phyloP scores from a whole-genome alignment of 495 filamentous ascomycete genomes.

The Hyphodiscus hymeniophilus region DNA sequence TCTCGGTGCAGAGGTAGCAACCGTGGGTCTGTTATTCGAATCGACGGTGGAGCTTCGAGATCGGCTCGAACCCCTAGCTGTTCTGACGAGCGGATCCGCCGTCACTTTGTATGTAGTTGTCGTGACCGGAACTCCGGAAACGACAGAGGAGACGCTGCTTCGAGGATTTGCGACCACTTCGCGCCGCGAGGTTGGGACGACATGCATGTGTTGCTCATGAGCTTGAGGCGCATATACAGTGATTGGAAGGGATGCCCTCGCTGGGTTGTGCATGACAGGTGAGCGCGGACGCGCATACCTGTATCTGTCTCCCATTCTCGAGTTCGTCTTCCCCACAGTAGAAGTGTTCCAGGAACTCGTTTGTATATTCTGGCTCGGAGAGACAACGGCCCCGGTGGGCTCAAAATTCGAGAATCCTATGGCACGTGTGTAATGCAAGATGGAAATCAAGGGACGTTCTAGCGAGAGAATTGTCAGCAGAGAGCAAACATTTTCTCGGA shows the following conservation, averaged over 20 bases:
- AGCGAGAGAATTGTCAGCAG: not conserved
- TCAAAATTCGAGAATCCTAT: not conserved
- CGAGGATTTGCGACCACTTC: conserved; percentile 15
- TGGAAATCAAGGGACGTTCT: too few relatives aligned
- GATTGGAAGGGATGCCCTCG: conserved; percentile 20
- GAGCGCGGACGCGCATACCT: conserved; percentile 17
- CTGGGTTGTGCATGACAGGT: conserved; percentile 12
- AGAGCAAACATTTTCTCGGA: not conserved
- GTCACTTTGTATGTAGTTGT: conserved; percentile 42
- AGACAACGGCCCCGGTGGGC: not conserved
- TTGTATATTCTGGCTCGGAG: not conserved
- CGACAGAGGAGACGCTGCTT: conserved; percentile 11
- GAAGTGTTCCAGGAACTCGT: too few relatives aligned
- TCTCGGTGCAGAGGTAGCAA: conserved; percentile 33
- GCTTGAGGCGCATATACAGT: conserved; percentile 1
- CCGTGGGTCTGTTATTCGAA: conserved; percentile 15
- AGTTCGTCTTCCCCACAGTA: not conserved
- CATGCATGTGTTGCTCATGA: conserved; percentile 16
- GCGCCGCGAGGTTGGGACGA: conserved; percentile 15
- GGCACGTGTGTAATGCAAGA: not conserved
- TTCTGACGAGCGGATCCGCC: conserved; percentile 31
- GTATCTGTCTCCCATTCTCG: conserved; percentile 16
- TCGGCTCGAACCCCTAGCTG: conserved; percentile 32
- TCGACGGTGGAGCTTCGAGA: conserved; percentile 20
- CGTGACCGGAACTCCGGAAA: conserved; percentile 23